phyloP scores from a whole-genome alignment of 805 yeast species.

The Zygotorulaspora sp. region DNA sequence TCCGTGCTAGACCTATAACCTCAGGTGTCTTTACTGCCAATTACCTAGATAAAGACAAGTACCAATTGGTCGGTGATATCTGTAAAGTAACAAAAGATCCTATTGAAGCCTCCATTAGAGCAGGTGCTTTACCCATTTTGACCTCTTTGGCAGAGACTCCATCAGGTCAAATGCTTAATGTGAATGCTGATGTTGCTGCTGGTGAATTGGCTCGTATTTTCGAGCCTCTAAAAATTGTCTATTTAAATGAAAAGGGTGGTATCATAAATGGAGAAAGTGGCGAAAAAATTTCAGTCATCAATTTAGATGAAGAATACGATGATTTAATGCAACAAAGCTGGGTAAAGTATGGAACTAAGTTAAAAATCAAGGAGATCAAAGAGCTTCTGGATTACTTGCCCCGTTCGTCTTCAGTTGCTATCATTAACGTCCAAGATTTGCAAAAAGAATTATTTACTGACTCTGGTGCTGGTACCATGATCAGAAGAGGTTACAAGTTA shows the following conservation, averaged over 20 bases:
- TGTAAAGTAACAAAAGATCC: conserved; percentile 81
- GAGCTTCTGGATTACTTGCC: conserved; percentile 92
- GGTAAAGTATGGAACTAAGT: conserved; percentile 98
- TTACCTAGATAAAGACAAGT: conserved; percentile 83
- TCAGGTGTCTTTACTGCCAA: conserved; percentile 96
- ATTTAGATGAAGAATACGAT: conserved; percentile 94
- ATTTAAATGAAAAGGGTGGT: conserved; percentile 96
- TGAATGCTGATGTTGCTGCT: conserved; percentile 98
- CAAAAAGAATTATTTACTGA: conserved; percentile 98
- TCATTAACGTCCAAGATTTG: conserved; percentile 88
- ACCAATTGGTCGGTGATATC: conserved; percentile 89
- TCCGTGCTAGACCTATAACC: conserved; percentile 96
- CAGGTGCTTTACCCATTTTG: conserved; percentile 94
- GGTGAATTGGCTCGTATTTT: conserved; percentile 95
- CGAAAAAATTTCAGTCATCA: conserved; percentile 83
- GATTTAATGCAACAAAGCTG: conserved; percentile 86
- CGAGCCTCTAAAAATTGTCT: conserved; percentile 95
- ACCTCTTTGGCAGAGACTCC: conserved; percentile 96
- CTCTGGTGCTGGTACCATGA: conserved; percentile 98
- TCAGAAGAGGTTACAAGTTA: conserved; percentile 93
- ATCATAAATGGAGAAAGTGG: conserved; percentile 88
- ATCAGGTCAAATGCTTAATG: conserved; percentile 93
- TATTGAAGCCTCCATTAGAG: conserved; percentile 88
- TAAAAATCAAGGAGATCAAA: conserved; percentile 93
- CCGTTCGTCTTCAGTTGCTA: conserved; percentile 95